Evolutionary conservation across 2,329 filamentous ascomycete species (phyloP), one percentile per base, ranked within the genome.

Genomic region (Sporothrix sp.): DNA sequence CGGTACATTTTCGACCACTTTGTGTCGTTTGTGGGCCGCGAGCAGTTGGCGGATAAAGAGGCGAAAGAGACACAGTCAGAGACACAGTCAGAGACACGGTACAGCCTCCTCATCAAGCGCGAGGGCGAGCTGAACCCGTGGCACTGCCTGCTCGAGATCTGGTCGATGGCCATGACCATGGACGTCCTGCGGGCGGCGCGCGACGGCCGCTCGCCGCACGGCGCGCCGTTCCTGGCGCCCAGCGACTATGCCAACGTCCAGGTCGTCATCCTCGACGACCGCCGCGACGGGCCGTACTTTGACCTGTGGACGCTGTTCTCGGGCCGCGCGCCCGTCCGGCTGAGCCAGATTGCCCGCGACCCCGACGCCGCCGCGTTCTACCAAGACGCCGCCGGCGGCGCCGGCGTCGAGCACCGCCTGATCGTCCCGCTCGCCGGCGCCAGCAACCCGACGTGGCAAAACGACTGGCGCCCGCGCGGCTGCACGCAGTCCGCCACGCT

Each of bases 381-480:
- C 32, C n/a, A n/a, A n/a, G 48, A 42, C 20, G 21, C 28, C 13
- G 10, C 9, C 28, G 40, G 6, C 18, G 7, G 2, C 40, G 16
- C n/a, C 5, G 16, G 28, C 16, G 55, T 33, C 7, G 27, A 39
- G 11, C 43, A 59, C 39, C 65, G 66, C 48, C 28, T 71, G 30
- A 64, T 72, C 48, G 52, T 71, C 18, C 68, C 69, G 1, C 57
- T 71, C 3, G 59, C 68, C 10, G 68, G 68, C 38, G 65, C 60
- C 18, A 65, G 62, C 56, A 71, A 68, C 53, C 67, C 69, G 1
- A 54, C 68, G 16, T 71, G 69, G 69, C 62, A 67, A 51, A 65
- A 63, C n/a, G 66, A 71, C 53, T 69, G 64, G 63, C 56, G 60
- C 5, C 48, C 59, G 6, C 58, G 59, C 18, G 52, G 59, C 27